These are phyloP conservation scores for Plasmodium cynomolgi DNA, from an alignment of 169 alveolate species.

Conservation along the genomic window DNA sequence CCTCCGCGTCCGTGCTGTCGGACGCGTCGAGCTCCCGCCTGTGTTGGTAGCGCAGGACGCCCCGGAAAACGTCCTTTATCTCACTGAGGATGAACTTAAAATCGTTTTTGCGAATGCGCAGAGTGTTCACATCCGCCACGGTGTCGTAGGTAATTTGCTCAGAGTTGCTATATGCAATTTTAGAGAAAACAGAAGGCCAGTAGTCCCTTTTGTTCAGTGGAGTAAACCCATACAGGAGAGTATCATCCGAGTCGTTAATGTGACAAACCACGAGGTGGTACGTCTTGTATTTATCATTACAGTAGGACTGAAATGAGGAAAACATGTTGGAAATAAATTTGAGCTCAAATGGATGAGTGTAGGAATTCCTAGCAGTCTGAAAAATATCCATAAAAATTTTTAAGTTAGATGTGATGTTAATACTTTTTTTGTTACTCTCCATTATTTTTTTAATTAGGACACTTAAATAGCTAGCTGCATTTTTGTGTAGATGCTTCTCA, in stretches of 20 bases:
- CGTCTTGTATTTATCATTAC: constrained; percentile 59
- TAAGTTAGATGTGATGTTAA: constrained; percentile 5
- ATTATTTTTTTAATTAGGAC: constrained; percentile 48
- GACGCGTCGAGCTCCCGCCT: neutral
- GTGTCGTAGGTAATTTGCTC: constrained; percentile 50
- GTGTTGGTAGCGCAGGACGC: neutral
- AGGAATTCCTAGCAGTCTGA: constrained; percentile 40
- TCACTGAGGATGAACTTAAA: constrained; percentile 36
- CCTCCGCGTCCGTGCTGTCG: neutral
- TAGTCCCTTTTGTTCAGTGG: constrained; percentile 50
- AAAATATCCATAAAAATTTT: constrained; percentile 35
- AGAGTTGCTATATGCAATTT: constrained; percentile 24
- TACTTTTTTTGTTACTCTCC: constrained; percentile 59
- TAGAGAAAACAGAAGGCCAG: constrained; percentile 41
- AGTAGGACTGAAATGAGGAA: constrained; percentile 54
- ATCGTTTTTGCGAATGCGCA: constrained; percentile 21
- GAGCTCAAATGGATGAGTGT: constrained; percentile 51
- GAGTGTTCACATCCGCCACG: constrained; percentile 39
- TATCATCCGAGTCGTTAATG: constrained; percentile 45
- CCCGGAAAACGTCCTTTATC: constrained; percentile 40
- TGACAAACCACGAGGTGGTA: constrained; percentile 56
- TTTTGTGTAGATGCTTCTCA: constrained; percentile 58
- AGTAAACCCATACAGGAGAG: constrained; percentile 47
- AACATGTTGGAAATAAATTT: constrained; percentile 30
- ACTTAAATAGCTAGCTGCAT: constrained; percentile 69